Base-by-base conservation (phyloP, 805 yeast species). In the Candida gorgasii region DNA sequence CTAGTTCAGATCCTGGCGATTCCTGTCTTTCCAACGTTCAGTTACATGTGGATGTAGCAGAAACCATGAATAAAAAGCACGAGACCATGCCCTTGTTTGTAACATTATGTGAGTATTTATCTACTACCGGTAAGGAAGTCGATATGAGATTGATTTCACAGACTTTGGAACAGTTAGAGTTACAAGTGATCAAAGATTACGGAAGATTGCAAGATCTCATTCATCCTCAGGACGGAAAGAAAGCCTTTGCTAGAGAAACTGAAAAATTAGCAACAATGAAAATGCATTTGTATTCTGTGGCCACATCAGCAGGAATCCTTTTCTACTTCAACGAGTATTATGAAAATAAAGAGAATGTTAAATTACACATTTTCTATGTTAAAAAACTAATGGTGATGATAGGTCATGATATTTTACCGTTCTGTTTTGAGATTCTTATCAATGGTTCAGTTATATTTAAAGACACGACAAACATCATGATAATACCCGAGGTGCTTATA, bases 251-350 rank as follows among this genome's bases (percentile, higher is more conserved):
- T n/a, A n/a, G n/a, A n/a, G n/a, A 43, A 27, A 11, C 31, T 14
- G 42, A 40, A 4, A 37, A 28, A 28, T 12, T 41, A 11, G 3
- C n/a, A 5, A n/a, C 7, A 11, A 15, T 29, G 8, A 36, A 18
- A 32, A 4, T 41, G 7, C 40, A 41, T 20, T 5, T 35, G 7
- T 29, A 17, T 5, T 15, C 40, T 8, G 12, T 17, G 4, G 17
- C 23, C 4, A 30, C 27, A 9, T 17, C 37, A 5, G 38, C 58
- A 12, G 55, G 63, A 0, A 39, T 65, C 15, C 57, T 61, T 40
- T 61, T 54, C 27, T 66, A 64, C 35, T 42, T 77, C 3, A 64
- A 61, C 38, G 47, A 64, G 13, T 66, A 68, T 46, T 75, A 72
- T 43, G 77, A 72, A 47, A 34, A 42, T 5, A 49, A 51, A 13